Evolutionary conservation across 306 rosid genomes (phyloP), one percentile per base, ranked within the genome.

Genomic region (Fragaria iinumae): DNA sequence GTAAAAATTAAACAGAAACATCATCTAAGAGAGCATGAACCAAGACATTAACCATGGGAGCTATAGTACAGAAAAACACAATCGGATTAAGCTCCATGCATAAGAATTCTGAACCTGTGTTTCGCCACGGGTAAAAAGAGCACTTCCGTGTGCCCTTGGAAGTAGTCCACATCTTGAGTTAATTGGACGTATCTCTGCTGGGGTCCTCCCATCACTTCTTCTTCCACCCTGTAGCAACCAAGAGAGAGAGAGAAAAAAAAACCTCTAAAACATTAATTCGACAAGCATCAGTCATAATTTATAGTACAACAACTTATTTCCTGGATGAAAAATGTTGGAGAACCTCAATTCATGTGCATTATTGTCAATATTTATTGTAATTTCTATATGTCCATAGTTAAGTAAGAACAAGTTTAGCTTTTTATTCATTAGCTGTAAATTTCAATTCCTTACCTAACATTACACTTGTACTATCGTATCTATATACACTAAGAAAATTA

Each of bases 71-170:
- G 63, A 69, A 29, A 80, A 73, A 55, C 76, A 80, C 43, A 50
- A 74, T 48, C 53, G 38, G 32, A 36, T 32, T 80, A 16, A 44
- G 56, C 75, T 64, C 23, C 10, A 73, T 16, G 14, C 36, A 73
- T 16, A 36, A 57, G 60, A 57, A 57, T 57, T 23, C 41, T 8
- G 77, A 63, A 95, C 99, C 99, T 95, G 99, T 71, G 99, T 95
- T 82, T 95, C 99, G 23, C 99, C 99, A 76, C 99, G 91, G 12
- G 99, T 95, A 76, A 95, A 95, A 82, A 92, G 97, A 43, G 99
- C 81, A 86, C 99, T 92, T 79, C 99, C 99, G 82, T 95, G 99
- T 63, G 97, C 97, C 80, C 99, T 93, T 63, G 99, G 99, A 83
- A 95, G 89, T 78, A 95, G 84, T 18, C 97, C 89, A 87, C 97